phyloP scores from a whole-genome alignment of 2,329 filamentous ascomycete genomes.

The Amylocarpus encephaloides region DNA sequence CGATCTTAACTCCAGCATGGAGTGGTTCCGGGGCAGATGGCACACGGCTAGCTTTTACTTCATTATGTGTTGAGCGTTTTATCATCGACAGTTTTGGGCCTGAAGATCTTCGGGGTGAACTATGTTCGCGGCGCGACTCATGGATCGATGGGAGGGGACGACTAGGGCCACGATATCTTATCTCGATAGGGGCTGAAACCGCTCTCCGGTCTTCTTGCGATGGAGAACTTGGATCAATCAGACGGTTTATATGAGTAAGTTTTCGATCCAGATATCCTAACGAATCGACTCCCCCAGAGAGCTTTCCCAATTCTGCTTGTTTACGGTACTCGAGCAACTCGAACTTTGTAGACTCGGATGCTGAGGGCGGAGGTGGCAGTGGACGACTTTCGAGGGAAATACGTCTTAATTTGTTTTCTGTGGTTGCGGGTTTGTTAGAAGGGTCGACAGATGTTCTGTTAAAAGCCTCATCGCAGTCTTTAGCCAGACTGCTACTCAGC shows the following conservation, averaged over 20 bases:
- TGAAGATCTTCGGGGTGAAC: constrained; percentile 13
- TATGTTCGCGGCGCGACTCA: constrained; percentile 21
- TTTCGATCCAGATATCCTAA: constrained; percentile 49
- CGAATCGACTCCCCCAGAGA: constrained; percentile 31
- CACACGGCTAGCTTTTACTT: constrained; percentile 20
- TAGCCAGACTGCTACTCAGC: constrained; percentile 77
- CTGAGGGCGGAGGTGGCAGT: constrained; percentile 27
- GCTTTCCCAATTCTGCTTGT: constrained; percentile 26
- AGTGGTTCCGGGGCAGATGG: constrained; percentile 30
- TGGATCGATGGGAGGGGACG: constrained; percentile 26
- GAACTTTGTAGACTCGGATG: constrained; percentile 26
- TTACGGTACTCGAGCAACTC: constrained; percentile 28
- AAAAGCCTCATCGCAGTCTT: constrained; percentile 90
- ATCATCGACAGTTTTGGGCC: constrained; percentile 8
- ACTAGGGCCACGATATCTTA: constrained; percentile 6
- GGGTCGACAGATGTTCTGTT: constrained; percentile 52
- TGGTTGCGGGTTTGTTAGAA: not conserved
- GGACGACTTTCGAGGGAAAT: constrained; percentile 24
- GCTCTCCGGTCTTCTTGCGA: constrained; percentile 32
- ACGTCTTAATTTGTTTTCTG: constrained; percentile 8
- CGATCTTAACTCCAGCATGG: constrained; percentile 5
- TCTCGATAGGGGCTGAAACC: constrained; percentile 39
- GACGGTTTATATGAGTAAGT: constrained; percentile 51
- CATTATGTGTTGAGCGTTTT: constrained; percentile 9
- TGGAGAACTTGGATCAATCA: constrained; percentile 40